Evolutionary conservation across 352 stramenopile genomes (phyloP).

Genomic region (Sclerospora graminicola): DNA sequence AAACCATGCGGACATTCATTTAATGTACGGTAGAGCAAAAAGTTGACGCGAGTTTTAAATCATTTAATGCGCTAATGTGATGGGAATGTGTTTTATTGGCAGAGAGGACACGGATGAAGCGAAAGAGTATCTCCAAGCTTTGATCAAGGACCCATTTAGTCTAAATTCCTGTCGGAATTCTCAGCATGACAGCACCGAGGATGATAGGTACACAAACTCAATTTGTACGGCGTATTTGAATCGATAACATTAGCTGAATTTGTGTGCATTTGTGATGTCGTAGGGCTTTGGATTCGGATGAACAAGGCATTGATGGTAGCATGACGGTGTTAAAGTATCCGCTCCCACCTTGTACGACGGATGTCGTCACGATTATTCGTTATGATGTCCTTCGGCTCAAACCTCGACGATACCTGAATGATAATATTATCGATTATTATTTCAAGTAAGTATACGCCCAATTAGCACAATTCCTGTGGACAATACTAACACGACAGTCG

Average conservation of each 20-base stretch:
- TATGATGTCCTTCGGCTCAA: constrained; percentile 47
- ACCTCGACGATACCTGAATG: constrained; percentile 82
- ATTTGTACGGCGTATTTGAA: not conserved
- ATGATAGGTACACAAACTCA: constrained; percentile 5
- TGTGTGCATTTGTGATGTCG: constrained; percentile 2
- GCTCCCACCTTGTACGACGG: constrained; percentile 50
- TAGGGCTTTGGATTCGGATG: constrained; percentile 19
- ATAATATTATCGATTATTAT: constrained; percentile 90
- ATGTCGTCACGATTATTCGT: constrained; percentile 68
- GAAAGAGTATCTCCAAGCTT: constrained; percentile 17
- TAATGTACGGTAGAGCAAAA: constrained; percentile 9
- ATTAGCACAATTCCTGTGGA: not conserved
- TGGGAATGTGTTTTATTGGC: not conserved
- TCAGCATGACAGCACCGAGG: constrained; percentile 2
- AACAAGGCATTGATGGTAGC: constrained; percentile 18
- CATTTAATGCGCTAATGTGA: not conserved
- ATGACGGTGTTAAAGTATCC: constrained; percentile 55
- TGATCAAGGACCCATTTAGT: constrained; percentile 15
- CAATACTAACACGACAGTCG: constrained; percentile 1
- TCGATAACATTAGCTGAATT: not conserved
- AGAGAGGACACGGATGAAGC: constrained; percentile 21
- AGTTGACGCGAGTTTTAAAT: not conserved
- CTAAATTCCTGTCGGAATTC: constrained; percentile 6
- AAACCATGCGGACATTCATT: constrained; percentile 2
- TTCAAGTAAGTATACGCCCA: constrained; percentile 63